A percentile compares a stretch with the other conserved stretches of the same genome.
Evolutionary conservation across 192 early-diverging fungal genomes (phyloP).

Genomic region (Backusella sp.): DNA sequence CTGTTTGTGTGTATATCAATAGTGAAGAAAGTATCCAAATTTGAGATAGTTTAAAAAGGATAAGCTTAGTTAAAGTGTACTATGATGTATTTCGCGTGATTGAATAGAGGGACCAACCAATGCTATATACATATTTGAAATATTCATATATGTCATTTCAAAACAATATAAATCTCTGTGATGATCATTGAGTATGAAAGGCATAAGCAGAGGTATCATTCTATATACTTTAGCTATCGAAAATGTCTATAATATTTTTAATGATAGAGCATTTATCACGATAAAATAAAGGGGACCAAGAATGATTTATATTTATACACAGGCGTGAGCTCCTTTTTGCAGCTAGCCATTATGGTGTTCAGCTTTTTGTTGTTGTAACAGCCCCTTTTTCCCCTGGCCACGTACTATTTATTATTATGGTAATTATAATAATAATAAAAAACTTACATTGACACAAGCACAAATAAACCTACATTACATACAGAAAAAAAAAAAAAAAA

Average conservation of each 20-base stretch:
- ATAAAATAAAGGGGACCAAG: background rate
- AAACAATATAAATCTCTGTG: background rate
- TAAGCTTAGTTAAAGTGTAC: background rate
- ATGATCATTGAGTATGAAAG: background rate
- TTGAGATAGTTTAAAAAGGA: background rate
- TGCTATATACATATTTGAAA: background rate
- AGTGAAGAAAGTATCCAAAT: background rate
- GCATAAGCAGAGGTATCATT: background rate
- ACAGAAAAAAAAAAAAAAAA: background rate
- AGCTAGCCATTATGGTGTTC: background rate
- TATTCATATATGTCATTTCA: background rate
- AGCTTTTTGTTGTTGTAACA: background rate
- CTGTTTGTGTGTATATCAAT: background rate
- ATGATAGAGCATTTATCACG: background rate
- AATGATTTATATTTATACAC: background rate
- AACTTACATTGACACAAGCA: background rate
- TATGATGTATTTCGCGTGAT: background rate
- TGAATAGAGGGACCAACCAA: background rate
- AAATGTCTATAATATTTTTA: background rate
- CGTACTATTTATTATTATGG: background rate
- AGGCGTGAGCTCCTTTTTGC: background rate
- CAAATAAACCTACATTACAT: background rate
- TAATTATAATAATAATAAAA: background rate
- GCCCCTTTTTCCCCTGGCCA: background rate
- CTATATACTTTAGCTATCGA: background rate